phyloP scores from a whole-genome alignment of 2,329 filamentous ascomycete species.

The Colletotrichum sp. region DNA sequence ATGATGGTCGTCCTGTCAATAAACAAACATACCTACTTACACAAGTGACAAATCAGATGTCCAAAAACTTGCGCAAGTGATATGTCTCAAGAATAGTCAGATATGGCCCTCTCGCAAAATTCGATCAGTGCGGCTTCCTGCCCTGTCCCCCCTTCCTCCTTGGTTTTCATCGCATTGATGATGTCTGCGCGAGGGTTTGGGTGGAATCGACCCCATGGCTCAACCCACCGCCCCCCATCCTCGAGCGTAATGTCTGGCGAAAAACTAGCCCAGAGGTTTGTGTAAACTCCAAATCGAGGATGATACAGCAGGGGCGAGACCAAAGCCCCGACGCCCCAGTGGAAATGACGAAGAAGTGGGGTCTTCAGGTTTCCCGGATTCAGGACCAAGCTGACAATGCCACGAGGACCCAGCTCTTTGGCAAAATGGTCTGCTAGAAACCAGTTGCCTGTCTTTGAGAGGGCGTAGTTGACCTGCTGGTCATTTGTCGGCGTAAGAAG shows the following conservation, averaged over 20 bases:
- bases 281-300: conserved; percentile 47
- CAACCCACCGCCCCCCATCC: conserved; percentile 34
- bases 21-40: no score
- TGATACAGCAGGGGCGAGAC: conserved; percentile 29
- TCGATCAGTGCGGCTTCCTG: conserved; percentile 23
- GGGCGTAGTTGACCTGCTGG: conserved; percentile 30
- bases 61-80: neutral
- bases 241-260: conserved; percentile 46
- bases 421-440: conserved; percentile 34
- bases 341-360: conserved; percentile 35
- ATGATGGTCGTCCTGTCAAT: neutral
- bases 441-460: conserved; percentile 34
- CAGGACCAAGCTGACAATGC: conserved; percentile 25
- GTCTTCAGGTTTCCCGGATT: conserved; percentile 45
- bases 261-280: conserved; percentile 50
- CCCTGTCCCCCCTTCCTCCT: conserved; percentile 30
- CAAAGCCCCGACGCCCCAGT: conserved; percentile 18
- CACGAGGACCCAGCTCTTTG: conserved; percentile 25
- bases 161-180: conserved; percentile 27
- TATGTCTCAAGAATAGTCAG: neutral
- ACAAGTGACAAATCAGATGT: neutral
- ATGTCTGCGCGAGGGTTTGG: conserved; percentile 28
- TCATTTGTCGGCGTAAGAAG: conserved; percentile 6
- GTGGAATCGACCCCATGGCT: conserved; percentile 21
- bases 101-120: neutral